phyloP scores from a whole-genome alignment of 2,329 filamentous ascomycete species.

The Berkeleyomyces rouxiae region DNA sequence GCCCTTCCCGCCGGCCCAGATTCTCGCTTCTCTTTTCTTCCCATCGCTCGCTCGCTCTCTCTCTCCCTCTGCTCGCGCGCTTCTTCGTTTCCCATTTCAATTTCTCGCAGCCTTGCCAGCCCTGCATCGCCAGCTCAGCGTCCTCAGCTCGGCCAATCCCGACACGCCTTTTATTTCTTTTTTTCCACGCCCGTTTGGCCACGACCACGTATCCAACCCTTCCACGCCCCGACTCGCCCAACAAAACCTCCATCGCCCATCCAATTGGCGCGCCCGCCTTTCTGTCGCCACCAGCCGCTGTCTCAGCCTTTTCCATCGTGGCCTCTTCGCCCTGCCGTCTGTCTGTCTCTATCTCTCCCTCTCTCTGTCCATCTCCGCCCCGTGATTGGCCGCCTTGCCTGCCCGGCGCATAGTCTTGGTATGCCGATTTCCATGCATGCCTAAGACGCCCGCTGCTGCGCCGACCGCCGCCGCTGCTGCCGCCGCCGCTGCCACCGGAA shows the following conservation, averaged over 20 bases:
- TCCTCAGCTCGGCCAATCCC: background rate
- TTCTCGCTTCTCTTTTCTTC: background rate
- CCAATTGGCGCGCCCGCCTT: background rate
- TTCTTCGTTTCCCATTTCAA: background rate
- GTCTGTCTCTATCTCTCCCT: background rate
- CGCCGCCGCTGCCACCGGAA: conserved; percentile 5
- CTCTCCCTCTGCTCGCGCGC: background rate
- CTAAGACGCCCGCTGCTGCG: background rate
- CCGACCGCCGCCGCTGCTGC: background rate
- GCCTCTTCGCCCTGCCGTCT: background rate
- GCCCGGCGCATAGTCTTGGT: conserved; percentile 5
- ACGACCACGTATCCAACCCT: background rate
- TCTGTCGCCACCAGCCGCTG: background rate
- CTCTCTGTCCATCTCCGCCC: background rate
- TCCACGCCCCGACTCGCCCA: background rate
- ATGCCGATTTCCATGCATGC: conserved; percentile 6
- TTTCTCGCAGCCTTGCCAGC: too few species aligned
- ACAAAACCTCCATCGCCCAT: background rate
- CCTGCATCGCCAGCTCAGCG: background rate
- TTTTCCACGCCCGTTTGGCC: background rate
- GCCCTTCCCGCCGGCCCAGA: background rate
- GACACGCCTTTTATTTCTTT: background rate
- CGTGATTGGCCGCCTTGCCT: background rate
- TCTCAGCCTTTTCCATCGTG: background rate
- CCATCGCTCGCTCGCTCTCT: background rate